Conservation (phyloP, 192 early-diverging fungal species). For the Backusella sp. region DNA sequence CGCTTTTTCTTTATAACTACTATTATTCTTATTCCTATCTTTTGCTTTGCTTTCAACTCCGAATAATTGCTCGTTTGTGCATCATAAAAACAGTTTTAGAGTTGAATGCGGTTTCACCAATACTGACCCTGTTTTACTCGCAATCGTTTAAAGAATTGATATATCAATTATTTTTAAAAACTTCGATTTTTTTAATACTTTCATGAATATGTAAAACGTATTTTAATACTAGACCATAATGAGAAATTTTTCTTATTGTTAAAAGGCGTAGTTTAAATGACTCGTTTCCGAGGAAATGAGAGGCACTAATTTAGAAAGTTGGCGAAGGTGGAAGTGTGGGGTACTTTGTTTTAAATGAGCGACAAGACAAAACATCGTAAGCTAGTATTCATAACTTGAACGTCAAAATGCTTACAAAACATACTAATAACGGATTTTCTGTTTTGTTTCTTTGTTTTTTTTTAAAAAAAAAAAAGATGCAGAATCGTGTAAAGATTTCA, state of each 20-base stretch:
- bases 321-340: neutral
- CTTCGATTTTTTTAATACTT: neutral
- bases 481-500: neutral
- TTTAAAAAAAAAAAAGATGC: neutral
- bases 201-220: neutral
- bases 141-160: neutral
- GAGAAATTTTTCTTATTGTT: neutral
- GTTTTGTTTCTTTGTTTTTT: neutral
- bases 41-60: neutral
- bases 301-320: neutral
- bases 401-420: neutral
- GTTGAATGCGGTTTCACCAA: neutral
- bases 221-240: neutral
- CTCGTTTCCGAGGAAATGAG: neutral
- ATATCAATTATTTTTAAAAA: neutral
- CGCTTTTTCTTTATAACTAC: neutral
- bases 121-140: slow-evolving; percentile 3
- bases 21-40: neutral
- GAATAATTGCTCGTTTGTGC: neutral
- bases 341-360: neutral
- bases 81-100: neutral
- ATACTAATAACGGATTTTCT: no score
- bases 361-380: neutral
- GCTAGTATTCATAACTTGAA: neutral
- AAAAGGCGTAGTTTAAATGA: neutral